Conservation (phyloP, 75 land plant species). For the Chamaecyparis obtusa region DNA sequence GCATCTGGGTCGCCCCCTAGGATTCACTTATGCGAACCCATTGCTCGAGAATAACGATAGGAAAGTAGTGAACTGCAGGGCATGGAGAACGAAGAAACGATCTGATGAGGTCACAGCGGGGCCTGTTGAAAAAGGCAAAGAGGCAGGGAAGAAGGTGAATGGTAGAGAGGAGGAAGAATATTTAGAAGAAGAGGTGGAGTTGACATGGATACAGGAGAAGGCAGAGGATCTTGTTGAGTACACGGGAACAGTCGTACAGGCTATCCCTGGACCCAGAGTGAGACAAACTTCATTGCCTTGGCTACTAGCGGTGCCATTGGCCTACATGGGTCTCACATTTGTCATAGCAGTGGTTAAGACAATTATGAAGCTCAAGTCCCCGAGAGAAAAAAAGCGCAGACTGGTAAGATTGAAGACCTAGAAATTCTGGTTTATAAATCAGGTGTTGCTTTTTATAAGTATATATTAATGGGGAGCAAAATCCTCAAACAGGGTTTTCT, state of each 20-base stretch:
- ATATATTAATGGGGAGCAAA: not conserved
- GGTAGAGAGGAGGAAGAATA: constrained; percentile 31
- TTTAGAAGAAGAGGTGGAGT: constrained; percentile 79
- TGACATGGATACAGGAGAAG: constrained; percentile 95
- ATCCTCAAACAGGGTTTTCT: not conserved
- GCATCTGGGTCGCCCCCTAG: not conserved
- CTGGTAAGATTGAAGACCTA: constrained; percentile 35
- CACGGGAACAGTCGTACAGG: constrained; percentile 70
- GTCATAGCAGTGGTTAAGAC: constrained; percentile 83
- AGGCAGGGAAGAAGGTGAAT: constrained; percentile 11
- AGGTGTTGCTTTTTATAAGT: not conserved
- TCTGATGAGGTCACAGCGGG: not conserved
- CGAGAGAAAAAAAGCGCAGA: constrained; percentile 53
- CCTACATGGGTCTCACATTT: constrained; percentile 71
- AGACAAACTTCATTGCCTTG: constrained; percentile 74
- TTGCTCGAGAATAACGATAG: not conserved
- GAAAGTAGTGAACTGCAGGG: not conserved
- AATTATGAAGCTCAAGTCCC: constrained; percentile 69
- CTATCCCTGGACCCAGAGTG: constrained; percentile 94
- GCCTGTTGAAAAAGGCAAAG: constrained; percentile 16
- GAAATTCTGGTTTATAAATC: no score
- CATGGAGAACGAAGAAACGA: not conserved
- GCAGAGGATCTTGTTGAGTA: constrained; percentile 75
- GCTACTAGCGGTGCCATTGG: constrained; percentile 86
- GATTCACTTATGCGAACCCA: not conserved